Percentiles rank a stretch among this genome's conserved stretches.
Evolutionary conservation across 768 basidiomycete genomes (phyloP).

Genomic region (Leccinum broughii): DNA sequence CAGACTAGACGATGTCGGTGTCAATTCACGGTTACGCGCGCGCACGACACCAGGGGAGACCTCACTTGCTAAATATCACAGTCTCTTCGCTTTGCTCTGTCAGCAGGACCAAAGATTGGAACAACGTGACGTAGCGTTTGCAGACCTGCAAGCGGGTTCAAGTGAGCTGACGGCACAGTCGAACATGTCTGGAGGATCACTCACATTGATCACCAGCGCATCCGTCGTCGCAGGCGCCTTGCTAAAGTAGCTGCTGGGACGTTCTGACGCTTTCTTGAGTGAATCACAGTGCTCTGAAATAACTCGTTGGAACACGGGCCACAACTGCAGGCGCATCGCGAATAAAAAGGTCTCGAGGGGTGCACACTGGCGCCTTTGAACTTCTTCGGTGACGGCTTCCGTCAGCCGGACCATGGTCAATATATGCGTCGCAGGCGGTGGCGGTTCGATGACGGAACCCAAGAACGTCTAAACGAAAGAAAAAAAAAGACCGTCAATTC

Average conservation of each 20-base stretch:
- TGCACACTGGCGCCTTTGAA: slow-evolving; percentile 74
- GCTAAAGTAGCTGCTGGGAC: slow-evolving; percentile 61
- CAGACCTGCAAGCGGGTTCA: slow-evolving; percentile 50
- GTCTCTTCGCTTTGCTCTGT: slow-evolving; percentile 87
- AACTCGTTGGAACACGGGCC: slow-evolving; percentile 90
- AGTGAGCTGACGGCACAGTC: neutral
- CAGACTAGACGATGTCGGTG: slow-evolving; percentile 49
- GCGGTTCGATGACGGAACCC: slow-evolving; percentile 65
- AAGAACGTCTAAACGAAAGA: slow-evolving; percentile 57
- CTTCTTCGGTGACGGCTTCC: slow-evolving; percentile 73
- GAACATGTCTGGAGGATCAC: slow-evolving; percentile 18
- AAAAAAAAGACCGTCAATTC: neutral
- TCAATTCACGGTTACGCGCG: neutral
- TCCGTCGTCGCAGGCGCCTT: slow-evolving; percentile 68
- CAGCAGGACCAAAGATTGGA: slow-evolving; percentile 79
- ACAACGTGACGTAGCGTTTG: slow-evolving; percentile 74
- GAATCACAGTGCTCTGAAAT: slow-evolving; percentile 84
- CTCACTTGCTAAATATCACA: slow-evolving; percentile 95
- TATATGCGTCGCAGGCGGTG: slow-evolving; percentile 73
- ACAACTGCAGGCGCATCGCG: slow-evolving; percentile 79
- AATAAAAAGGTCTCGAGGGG: slow-evolving; percentile 85
- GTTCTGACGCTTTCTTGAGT: slow-evolving; percentile 81
- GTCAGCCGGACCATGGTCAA: slow-evolving; percentile 91
- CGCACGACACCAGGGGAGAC: slow-evolving; percentile 1
- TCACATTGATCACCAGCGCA: slow-evolving; percentile 58